These are phyloP conservation scores for Mucor lusitanicus DNA, from an alignment of 371 early-diverging fungal species.

Conservation along the genomic window DNA sequence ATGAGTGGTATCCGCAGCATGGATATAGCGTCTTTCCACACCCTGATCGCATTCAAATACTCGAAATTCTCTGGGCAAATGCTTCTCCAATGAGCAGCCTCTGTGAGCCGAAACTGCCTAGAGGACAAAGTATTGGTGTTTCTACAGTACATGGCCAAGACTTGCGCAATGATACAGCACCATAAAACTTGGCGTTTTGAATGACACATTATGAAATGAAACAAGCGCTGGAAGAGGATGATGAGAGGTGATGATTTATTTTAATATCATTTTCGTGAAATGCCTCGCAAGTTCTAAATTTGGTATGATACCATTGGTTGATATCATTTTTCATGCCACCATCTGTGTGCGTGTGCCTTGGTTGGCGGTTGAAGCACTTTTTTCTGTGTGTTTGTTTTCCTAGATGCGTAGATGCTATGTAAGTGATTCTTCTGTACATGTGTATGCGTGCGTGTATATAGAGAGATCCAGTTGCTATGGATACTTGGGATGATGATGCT, in stretches of 20 bases:
- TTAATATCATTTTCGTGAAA: not conserved
- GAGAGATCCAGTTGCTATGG: not conserved
- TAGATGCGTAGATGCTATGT: not conserved
- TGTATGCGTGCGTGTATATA: not conserved
- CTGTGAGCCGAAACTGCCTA: not conserved
- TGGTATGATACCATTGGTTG: constrained; percentile 2
- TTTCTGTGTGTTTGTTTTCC: not conserved
- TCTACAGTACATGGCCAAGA: not conserved
- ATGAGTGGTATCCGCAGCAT: too few relatives aligned
- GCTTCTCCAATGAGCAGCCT: not conserved
- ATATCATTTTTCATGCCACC: constrained; percentile 3
- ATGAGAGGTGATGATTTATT: not conserved
- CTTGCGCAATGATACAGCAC: not conserved
- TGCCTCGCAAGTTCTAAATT: not conserved
- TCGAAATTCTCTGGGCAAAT: not conserved
- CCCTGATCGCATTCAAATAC: too few relatives aligned
- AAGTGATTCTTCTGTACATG: not conserved
- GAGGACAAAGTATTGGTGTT: too few relatives aligned
- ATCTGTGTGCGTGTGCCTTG: not conserved
- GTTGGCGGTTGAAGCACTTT: not conserved
- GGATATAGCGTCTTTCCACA: too few relatives aligned
- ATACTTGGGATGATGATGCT: not conserved
- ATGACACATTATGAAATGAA: not conserved
- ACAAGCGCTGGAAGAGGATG: not conserved
- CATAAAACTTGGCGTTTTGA: not conserved